phyloP scores from a whole-genome alignment of 805 yeast genomes.

The Lipomyces yamadae region DNA sequence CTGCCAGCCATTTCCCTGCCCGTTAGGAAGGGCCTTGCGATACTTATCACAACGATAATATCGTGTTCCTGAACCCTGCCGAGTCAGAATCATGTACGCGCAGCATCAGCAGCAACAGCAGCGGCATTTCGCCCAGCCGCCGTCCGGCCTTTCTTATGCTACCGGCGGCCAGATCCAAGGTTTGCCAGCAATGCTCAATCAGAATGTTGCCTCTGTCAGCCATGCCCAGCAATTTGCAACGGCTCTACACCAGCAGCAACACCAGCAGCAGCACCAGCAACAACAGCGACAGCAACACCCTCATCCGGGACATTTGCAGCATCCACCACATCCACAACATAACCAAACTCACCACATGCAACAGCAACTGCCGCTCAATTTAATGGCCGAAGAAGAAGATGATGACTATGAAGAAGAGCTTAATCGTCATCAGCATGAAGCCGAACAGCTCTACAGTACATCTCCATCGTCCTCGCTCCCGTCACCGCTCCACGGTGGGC shows the following conservation, averaged over 20 bases:
- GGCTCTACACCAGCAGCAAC: slow-evolving; percentile 20
- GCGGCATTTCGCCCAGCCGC: slow-evolving; percentile 30
- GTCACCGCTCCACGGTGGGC: slow-evolving; percentile 19
- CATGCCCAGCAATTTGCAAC: slow-evolving; percentile 21
- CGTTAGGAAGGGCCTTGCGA: not conserved
- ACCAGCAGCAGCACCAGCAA: slow-evolving; percentile 10
- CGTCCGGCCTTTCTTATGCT: slow-evolving; percentile 24
- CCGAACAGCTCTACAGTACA: slow-evolving; percentile 21
- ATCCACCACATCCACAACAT: slow-evolving; percentile 22
- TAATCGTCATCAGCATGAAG: slow-evolving; percentile 8
- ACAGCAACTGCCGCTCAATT: slow-evolving; percentile 21
- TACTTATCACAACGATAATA: not conserved
- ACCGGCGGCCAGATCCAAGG: slow-evolving; percentile 20
- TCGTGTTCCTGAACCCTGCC: not conserved
- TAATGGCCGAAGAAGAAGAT: slow-evolving; percentile 25
- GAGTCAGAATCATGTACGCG: slow-evolving; percentile 24
- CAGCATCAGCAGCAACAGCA: slow-evolving; percentile 33
- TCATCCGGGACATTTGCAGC: slow-evolving; percentile 16
- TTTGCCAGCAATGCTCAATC: slow-evolving; percentile 25
- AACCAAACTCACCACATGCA: slow-evolving; percentile 10
- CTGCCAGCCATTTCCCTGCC: not conserved
- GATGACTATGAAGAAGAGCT: slow-evolving; percentile 28
- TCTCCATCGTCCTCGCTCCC: slow-evolving; percentile 27
- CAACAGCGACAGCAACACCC: slow-evolving; percentile 15
- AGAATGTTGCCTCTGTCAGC: slow-evolving; percentile 5